Base-by-base conservation (phyloP, 352 stramenopile species). In the Sclerospora graminicola region DNA sequence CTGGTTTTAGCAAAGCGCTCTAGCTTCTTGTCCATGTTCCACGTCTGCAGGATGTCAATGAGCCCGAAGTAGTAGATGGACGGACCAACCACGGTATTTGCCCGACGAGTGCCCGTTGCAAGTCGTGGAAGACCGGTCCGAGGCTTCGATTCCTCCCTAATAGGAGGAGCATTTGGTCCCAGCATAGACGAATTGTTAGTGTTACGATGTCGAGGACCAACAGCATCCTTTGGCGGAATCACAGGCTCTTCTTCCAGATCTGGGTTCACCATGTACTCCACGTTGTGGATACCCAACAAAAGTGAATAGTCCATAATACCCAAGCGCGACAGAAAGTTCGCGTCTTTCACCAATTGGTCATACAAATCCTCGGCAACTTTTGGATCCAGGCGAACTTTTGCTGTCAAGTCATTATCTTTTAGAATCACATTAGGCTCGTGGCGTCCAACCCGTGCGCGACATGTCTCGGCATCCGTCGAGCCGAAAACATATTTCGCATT, bases 281-380 rank as follows among this genome's bases (percentile, higher is more conserved):
- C 72, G 29, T 91, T 89, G 54, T 96, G 85, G 18, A 95, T 82
- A 33, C 83, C 83, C 6, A 96, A 64, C 32, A 96, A 41, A 24
- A 96, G 53, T 33, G 79, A 94, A 59, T 96, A 96, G 49, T 96
- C 85, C 84, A 96, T 96, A 51, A 96, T 92, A 23, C 82, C 78
- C 15, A 91, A 57, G 0, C 77, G 66, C 1, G 71, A 83, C 8
- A 96, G 43, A 41, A 95, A 95, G 37, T 86, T 76, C 8, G 83
- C 77, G 37, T 96, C 85, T 52, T 86, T 88, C 11, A 79, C 62
- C 8, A 95, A 42, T 42, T 95, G 80, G 34, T 86, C 70, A 49
- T 88, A 90, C 42, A 93, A 45, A 13, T 93, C 81, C 39, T 89
- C 71, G 9, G 81, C 76, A 10, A 85, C 74, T 29, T 75, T 75